phyloP scores from a whole-genome alignment of 768 basidiomycete genomes.

The Pulveroboletus sp. region DNA sequence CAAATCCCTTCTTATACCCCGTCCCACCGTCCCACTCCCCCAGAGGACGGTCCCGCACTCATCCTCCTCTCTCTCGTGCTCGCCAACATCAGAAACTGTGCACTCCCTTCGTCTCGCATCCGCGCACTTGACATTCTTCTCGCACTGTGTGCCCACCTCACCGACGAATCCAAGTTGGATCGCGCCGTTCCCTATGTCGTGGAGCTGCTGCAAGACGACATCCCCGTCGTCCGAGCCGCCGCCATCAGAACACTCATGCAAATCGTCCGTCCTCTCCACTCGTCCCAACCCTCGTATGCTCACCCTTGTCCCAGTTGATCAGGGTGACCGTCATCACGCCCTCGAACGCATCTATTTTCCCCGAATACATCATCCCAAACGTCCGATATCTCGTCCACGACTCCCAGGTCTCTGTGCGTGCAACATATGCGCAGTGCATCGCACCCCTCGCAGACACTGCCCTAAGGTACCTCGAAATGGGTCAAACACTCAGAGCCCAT shows the following conservation, averaged over 20 bases:
- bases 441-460: conserved; percentile 83
- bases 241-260: conserved; percentile 78
- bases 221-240: conserved; percentile 74
- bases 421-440: conserved; percentile 81
- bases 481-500: conserved; percentile 83
- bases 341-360: conserved; percentile 69
- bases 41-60: conserved; percentile 84
- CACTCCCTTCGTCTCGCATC: conserved; percentile 80
- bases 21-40: conserved; percentile 46
- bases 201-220: conserved; percentile 83
- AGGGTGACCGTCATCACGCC: conserved; percentile 69
- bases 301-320: conserved; percentile 43
- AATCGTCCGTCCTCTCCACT: conserved; percentile 50
- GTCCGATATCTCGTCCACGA: conserved; percentile 79
- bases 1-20: conserved; percentile 51
- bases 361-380: conserved; percentile 94
- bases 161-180: conserved; percentile 94
- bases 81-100: conserved; percentile 85
- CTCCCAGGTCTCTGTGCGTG: conserved; percentile 76
- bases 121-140: conserved; percentile 84
- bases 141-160: conserved; percentile 73
- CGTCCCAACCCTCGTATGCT: background rate
- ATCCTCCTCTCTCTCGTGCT: conserved; percentile 84
- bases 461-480: conserved; percentile 87
- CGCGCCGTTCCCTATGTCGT: conserved; percentile 90